Conservation (phyloP, 2,329 filamentous ascomycete genomes). For the Hypoxylon sp. region DNA sequence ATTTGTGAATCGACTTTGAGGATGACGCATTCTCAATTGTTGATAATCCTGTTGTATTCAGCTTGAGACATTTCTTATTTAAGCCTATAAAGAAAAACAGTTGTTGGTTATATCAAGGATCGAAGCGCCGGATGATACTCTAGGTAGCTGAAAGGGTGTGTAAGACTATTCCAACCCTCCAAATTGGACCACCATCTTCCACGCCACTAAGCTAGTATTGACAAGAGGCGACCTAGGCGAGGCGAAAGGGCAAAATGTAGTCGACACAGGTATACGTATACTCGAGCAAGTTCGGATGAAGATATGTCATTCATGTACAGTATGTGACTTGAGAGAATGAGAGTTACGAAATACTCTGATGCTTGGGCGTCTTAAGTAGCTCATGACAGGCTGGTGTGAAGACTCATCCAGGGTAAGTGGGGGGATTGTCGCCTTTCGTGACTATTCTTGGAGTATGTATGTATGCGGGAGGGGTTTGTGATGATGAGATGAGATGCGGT, state of each 20-base stretch:
- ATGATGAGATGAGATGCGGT: conserved; percentile 31
- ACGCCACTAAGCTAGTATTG: conserved; percentile 31
- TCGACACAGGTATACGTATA: conserved; percentile 12
- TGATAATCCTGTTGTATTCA: conserved; percentile 20
- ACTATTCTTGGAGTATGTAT: conserved; percentile 27
- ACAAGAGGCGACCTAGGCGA: conserved; percentile 29
- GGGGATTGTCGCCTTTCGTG: conserved; percentile 23
- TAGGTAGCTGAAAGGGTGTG: conserved; percentile 39
- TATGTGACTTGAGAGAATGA: neutral
- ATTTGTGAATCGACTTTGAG: conserved; percentile 15
- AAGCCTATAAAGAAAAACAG: conserved; percentile 17
- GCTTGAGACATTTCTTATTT: conserved; percentile 29
- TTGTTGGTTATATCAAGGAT: conserved; percentile 37
- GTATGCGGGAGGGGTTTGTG: conserved; percentile 23
- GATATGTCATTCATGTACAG: conserved; percentile 1
- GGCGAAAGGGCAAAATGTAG: conserved; percentile 10
- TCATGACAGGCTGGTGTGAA: conserved; percentile 18
- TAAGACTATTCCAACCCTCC: conserved; percentile 43
- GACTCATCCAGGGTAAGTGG: conserved; percentile 24
- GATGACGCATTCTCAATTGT: conserved; percentile 33
- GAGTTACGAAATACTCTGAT: neutral
- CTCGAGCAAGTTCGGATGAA: conserved; percentile 5
- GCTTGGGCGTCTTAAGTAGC: neutral
- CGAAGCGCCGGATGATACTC: conserved; percentile 51
- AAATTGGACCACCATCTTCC: conserved; percentile 23